Evolutionary conservation across 352 stramenopile species (phyloP).

Genomic region (Phytophthora pinifolia): DNA sequence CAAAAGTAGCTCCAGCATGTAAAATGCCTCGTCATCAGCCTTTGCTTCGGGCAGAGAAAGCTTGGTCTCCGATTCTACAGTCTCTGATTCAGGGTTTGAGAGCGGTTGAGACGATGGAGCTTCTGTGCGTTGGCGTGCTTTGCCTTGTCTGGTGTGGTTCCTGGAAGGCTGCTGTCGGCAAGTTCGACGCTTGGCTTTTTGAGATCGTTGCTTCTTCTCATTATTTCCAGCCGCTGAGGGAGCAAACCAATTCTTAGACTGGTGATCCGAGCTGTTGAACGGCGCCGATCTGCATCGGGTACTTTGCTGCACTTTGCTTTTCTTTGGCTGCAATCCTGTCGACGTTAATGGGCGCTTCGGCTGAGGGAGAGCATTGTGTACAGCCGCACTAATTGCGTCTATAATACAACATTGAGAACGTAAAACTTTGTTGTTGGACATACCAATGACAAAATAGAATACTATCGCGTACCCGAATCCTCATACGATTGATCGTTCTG

Average conservation of each 20-base stretch:
- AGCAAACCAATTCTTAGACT: conserved; percentile 30
- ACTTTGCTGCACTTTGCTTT: conserved; percentile 15
- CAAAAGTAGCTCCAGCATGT: conserved; percentile 50
- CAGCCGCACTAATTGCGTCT: conserved; percentile 12
- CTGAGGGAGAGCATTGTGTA: conserved; percentile 23
- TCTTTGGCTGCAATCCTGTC: conserved; percentile 13
- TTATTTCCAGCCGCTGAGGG: conserved; percentile 1
- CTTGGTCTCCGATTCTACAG: background rate
- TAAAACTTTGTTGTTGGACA: background rate
- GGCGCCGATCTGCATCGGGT: conserved; percentile 16
- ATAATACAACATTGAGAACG: background rate
- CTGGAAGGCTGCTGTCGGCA: conserved; percentile 7
- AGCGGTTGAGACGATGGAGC: background rate
- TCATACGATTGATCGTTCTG: conserved; percentile 14
- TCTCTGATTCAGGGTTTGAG: background rate
- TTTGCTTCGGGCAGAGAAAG: background rate
- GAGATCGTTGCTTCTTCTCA: background rate
- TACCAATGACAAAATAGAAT: background rate
- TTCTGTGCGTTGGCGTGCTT: conserved; percentile 2
- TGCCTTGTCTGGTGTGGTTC: background rate
- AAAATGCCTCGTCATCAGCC: conserved; percentile 45
- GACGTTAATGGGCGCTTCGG: conserved; percentile 25
- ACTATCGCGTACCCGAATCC: conserved; percentile 7
- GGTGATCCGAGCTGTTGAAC: conserved; percentile 9
- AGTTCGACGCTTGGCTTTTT: conserved; percentile 11